Percentiles rank a stretch among this genome's conserved stretches.
Evolutionary conservation across 2,329 filamentous ascomycete species (phyloP).

Genomic region (Fusarium humuli): DNA sequence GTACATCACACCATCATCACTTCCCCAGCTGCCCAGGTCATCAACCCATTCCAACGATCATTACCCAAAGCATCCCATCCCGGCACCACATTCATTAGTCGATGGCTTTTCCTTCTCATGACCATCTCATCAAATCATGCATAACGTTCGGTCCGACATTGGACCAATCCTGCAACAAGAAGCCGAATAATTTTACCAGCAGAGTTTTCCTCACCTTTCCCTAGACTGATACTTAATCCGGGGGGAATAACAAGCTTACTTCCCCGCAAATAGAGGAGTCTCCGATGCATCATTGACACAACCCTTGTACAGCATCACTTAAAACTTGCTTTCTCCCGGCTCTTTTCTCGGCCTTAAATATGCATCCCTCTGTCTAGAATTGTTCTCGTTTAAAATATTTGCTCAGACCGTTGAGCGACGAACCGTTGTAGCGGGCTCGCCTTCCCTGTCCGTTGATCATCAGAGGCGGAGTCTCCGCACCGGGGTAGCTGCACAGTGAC

Average conservation of each 20-base stretch:
- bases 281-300: constrained; percentile 12
- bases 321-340: constrained; percentile 23
- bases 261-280: constrained; percentile 31
- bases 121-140: constrained; percentile 8
- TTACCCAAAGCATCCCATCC: constrained; percentile 1
- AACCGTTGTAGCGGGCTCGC: neutral
- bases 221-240: neutral
- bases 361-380: neutral
- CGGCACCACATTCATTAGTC: neutral
- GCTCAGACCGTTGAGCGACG: neutral
- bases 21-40: neutral
- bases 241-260: constrained; percentile 7
- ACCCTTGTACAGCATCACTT: constrained; percentile 20
- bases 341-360: constrained; percentile 37
- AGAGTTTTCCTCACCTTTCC: neutral
- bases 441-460: neutral
- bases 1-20: neutral
- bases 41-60: constrained; percentile 10
- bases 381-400: neutral
- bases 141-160: constrained; percentile 27
- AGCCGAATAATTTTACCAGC: constrained; percentile 12
- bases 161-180: constrained; percentile 2
- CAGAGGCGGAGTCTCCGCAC: constrained; percentile 30
- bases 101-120: constrained; percentile 2
- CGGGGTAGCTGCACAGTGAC: constrained; percentile 10